phyloP scores from a whole-genome alignment of 768 basidiomycete genomes.

The Inosperma sp. region DNA sequence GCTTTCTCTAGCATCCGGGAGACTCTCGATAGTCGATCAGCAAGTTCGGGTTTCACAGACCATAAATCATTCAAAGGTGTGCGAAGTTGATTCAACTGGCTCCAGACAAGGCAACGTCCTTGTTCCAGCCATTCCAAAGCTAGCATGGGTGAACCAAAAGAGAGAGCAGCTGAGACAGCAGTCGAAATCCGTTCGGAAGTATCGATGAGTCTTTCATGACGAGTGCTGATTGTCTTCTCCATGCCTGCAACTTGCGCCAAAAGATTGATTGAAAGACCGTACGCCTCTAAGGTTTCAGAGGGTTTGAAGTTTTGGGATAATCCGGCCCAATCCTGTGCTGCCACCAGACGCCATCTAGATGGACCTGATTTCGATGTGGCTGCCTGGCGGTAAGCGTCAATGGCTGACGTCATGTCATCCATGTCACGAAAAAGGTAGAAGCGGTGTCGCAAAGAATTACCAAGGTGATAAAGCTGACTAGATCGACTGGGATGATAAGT shows the following conservation, averaged over 20 bases:
- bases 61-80: conserved; percentile 20
- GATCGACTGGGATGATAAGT: no score
- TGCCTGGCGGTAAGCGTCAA: no score
- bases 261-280: neutral
- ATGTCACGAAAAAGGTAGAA: no score
- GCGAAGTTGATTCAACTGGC: conserved; percentile 21
- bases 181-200: neutral
- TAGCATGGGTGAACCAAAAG: neutral
- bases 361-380: no score
- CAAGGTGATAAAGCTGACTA: no score
- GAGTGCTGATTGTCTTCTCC: neutral
- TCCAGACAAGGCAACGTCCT: conserved; percentile 28
- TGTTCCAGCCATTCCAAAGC: conserved; percentile 33
- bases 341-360: neutral
- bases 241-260: neutral
- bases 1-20: conserved; percentile 11
- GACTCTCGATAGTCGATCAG: conserved; percentile 8
- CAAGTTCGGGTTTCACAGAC: conserved; percentile 8
- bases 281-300: neutral
- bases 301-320: neutral
- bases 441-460: no score
- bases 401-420: no score
- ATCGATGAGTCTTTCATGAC: neutral
- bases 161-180: neutral
- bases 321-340: neutral